Evolutionary conservation across 1,139 yeast species (phyloP), one percentile per base, ranked within the genome.

Genomic region (Blastobotrys buckinghamii): DNA sequence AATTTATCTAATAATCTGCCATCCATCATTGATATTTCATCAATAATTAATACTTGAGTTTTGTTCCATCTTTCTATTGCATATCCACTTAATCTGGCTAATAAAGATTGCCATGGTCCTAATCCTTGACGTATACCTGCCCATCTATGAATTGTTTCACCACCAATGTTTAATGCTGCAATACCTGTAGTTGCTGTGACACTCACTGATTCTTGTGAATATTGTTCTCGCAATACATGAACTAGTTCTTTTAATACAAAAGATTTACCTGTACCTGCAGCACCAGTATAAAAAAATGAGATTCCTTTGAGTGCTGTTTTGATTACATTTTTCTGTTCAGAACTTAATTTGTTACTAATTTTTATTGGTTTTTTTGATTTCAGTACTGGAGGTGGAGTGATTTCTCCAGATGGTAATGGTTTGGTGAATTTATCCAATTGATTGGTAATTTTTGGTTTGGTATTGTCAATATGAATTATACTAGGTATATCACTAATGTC

Each of bases 231-330:
- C 35, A 81, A 59, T 17, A 65, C 62, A 10, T 64, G 60, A 16
- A 88, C 84, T 35, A 89, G 68, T 39, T 78, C 77, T 45, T 76
- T 70, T 45, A 88, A 68, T 8, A 89, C 76, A 20, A 82, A 83
- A 2, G 96, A 88, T 64, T 90, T 90, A 59, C 97, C 97, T 0
- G 97, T 89, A 59, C 97, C 97, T 0, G 97, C 97, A 34, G 96
- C 86, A 42, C 97, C 97, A 0, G 97, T 89, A 62, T 83, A 89
- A 63, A 90, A 90, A 42, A 58, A 19, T 29, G 49, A 55, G 16
- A 46, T 30, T 1, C 60, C 60, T 6, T 9, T 2, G 38, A 49
- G 17, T 8, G 48, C 60, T 6, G 48, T 30, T 13, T 48, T 38
- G 2, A 58, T 53, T 9, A 37, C 29, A 12, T 16, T 22, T 47